Evolutionary conservation across 2,329 filamentous ascomycete genomes (phyloP).

Genomic region (Metarhizium sp.): DNA sequence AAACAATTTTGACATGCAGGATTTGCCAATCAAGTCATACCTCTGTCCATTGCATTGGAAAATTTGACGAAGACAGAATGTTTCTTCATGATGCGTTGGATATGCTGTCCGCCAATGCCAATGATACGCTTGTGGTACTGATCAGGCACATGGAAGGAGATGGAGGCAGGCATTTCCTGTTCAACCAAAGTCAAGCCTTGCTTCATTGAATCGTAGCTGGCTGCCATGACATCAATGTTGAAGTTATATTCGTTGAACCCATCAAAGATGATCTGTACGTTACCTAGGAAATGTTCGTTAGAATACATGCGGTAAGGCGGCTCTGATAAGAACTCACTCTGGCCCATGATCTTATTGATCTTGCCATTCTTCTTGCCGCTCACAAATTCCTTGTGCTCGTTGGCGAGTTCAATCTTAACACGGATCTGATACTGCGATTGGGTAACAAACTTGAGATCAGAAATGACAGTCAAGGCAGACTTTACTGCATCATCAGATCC

Average conservation of each 20-base stretch:
- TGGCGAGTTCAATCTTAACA: constrained; percentile 97
- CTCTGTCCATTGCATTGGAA: constrained; percentile 97
- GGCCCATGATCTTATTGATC: constrained; percentile 99
- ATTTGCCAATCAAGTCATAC: constrained; percentile 22
- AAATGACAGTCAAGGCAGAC: constrained; percentile 86
- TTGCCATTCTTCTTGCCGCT: constrained; percentile 99
- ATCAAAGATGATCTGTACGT: constrained; percentile 98
- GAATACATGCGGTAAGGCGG: neutral
- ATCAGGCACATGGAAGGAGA: constrained; percentile 97
- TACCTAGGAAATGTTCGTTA: constrained; percentile 40
- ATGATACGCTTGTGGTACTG: constrained; percentile 99
- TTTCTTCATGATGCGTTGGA: constrained; percentile 99
- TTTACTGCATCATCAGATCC: constrained; percentile 96
- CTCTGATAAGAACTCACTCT: constrained; percentile 43
- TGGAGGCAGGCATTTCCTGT: constrained; percentile 98
- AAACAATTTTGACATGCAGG: neutral
- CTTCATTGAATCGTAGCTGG: constrained; percentile 88
- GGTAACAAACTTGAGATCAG: constrained; percentile 80
- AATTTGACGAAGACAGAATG: constrained; percentile 99
- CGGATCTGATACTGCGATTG: constrained; percentile 86
- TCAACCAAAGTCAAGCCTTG: constrained; percentile 87
- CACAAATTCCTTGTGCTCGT: constrained; percentile 99
- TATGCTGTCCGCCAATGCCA: constrained; percentile 95
- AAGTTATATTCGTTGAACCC: constrained; percentile 99
- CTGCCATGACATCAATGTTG: constrained; percentile 94